Evolutionary conservation across 228 moss, liverwort and hornwort genomes (phyloP).

Genomic region (Sphagnum magellanicum): DNA sequence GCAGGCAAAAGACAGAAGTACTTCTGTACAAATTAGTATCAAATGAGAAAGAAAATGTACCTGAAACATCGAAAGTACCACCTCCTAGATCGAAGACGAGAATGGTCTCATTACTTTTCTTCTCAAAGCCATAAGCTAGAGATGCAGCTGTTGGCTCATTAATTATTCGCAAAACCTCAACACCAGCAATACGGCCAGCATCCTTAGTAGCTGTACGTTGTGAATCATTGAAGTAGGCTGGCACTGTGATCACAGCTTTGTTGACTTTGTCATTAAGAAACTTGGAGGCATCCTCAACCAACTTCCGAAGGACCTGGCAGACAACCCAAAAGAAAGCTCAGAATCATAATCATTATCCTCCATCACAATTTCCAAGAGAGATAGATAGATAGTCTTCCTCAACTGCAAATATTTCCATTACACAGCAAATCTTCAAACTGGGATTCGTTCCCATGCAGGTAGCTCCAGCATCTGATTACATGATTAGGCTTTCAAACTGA

Average conservation of each 20-base stretch:
- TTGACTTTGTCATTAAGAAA: conserved; percentile 42
- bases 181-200: conserved; percentile 50
- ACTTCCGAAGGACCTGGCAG: conserved; percentile 34
- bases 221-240: conserved; percentile 54
- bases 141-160: conserved; percentile 54
- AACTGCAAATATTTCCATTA: neutral
- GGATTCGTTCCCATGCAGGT: neutral
- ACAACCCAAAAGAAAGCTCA: neutral
- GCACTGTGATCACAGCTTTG: conserved; percentile 51
- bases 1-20: too few relatives aligned
- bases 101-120: conserved; percentile 45
- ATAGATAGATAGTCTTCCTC: neutral
- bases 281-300: conserved; percentile 43
- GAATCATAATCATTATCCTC: neutral
- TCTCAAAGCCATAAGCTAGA: conserved; percentile 51
- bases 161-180: conserved; percentile 45
- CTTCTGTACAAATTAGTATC: too few relatives aligned
- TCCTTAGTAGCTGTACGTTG: conserved; percentile 51
- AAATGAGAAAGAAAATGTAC: conserved; percentile 1
- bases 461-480: neutral
- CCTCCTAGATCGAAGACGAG: conserved; percentile 49
- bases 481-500: neutral
- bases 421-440: neutral
- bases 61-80: conserved; percentile 52
- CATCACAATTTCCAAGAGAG: neutral